Percentiles rank a stretch among this genome's conserved stretches.
These are phyloP conservation scores for Nectriaceae sp. DNA, from an alignment of 2,329 filamentous ascomycete species.

Conservation along the genomic window DNA sequence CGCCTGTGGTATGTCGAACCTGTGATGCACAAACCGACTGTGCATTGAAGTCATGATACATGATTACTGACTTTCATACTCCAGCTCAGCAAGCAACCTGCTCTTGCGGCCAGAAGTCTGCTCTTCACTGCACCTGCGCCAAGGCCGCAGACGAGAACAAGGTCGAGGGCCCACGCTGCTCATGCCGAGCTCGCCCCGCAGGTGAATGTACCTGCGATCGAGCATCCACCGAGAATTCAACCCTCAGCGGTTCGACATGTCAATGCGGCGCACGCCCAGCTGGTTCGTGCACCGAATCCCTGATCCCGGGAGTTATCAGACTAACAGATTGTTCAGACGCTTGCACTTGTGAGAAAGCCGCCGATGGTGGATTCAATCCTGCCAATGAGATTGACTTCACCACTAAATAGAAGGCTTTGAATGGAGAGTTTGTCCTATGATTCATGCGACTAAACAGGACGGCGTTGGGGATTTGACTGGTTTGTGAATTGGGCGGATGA, in stretches of 20 bases:
- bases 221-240: slow-evolving; percentile 68
- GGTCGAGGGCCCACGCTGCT: slow-evolving; percentile 73
- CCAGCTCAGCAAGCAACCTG: slow-evolving; percentile 68
- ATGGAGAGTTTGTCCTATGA: neutral
- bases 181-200: slow-evolving; percentile 78
- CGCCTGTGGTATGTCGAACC: slow-evolving; percentile 54
- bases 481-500: neutral
- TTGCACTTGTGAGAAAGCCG: slow-evolving; percentile 82
- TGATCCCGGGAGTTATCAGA: slow-evolving; percentile 1
- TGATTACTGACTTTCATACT: neutral
- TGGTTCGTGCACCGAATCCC: slow-evolving; percentile 49
- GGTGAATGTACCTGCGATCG: slow-evolving; percentile 82
- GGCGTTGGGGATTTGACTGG: slow-evolving; percentile 20
- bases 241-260: slow-evolving; percentile 63
- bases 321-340: slow-evolving; percentile 48
- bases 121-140: slow-evolving; percentile 83
- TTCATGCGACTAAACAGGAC: slow-evolving; percentile 7
- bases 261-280: slow-evolving; percentile 75
- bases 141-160: slow-evolving; percentile 77
- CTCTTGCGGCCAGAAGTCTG: slow-evolving; percentile 87
- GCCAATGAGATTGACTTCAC: slow-evolving; percentile 85
- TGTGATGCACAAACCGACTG: neutral
- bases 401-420: slow-evolving; percentile 44
- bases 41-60: slow-evolving; percentile 4
- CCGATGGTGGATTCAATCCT: slow-evolving; percentile 62